Conservation (phyloP, 108 stramenopile species). For the Fragilaria crotonensis region DNA sequence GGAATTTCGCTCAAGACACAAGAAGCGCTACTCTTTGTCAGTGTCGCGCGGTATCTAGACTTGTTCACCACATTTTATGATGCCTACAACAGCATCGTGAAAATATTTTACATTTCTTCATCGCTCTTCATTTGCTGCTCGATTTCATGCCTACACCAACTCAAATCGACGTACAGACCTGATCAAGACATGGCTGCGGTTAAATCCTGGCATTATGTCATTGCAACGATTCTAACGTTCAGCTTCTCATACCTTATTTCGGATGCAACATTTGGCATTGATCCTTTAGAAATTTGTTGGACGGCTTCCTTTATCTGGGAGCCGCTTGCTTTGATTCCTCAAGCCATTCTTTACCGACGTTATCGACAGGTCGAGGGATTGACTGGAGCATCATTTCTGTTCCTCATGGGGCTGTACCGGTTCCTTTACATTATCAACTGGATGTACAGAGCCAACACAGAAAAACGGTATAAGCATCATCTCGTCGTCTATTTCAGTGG, state of each 20-base stretch:
- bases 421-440: neutral
- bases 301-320: constrained; percentile 86
- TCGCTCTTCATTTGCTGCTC: too few relatives aligned
- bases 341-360: too few relatives aligned
- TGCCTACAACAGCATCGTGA: constrained; percentile 84
- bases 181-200: too few relatives aligned
- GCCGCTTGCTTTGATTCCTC: too few relatives aligned
- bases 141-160: too few relatives aligned
- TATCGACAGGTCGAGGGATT: neutral
- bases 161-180: constrained; percentile 85
- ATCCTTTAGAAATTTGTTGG: constrained; percentile 60
- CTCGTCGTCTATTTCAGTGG: neutral
- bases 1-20: constrained; percentile 89
- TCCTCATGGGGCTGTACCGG: neutral
- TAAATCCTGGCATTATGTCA: too few relatives aligned
- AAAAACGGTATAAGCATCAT: neutral
- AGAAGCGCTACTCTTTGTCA: constrained; percentile 85
- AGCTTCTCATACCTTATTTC: neutral
- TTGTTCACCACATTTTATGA: constrained; percentile 70
- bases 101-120: constrained; percentile 69
- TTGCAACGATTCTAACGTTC: too few relatives aligned
- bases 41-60: constrained; percentile 66
- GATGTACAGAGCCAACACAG: neutral
- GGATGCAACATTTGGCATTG: constrained; percentile 10
- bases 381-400: neutral